phyloP scores from a whole-genome alignment of 2,329 filamentous ascomycete genomes.

The Acephala macrosclerotiorum region DNA sequence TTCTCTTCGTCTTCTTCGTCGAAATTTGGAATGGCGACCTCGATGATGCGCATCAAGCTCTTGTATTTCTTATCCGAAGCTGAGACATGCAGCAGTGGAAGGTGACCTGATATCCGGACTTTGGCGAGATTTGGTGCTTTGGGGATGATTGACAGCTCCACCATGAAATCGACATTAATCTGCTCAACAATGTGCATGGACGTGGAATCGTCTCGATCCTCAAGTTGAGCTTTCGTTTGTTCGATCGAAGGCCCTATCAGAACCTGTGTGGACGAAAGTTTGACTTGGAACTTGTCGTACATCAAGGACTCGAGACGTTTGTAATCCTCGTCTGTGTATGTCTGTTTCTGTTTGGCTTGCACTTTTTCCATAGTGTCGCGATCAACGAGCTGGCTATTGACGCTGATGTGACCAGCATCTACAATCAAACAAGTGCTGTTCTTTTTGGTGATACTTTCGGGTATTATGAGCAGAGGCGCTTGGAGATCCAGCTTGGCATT shows the following conservation, averaged over 20 bases:
- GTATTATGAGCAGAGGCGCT: constrained; percentile 94
- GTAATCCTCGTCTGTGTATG: constrained; percentile 89
- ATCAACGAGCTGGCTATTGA: constrained; percentile 93
- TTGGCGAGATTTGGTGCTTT: constrained; percentile 94
- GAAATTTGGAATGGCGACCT: constrained; percentile 91
- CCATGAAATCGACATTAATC: constrained; percentile 95
- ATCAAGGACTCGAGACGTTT: constrained; percentile 88
- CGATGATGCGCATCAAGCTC: constrained; percentile 92
- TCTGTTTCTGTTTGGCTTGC: constrained; percentile 86
- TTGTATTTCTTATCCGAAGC: constrained; percentile 98
- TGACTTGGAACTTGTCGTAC: constrained; percentile 97
- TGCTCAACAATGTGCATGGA: constrained; percentile 91
- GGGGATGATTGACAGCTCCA: constrained; percentile 97
- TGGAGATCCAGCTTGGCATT: constrained; percentile 96
- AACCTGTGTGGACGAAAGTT: constrained; percentile 92
- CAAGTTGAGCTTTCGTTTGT: constrained; percentile 84
- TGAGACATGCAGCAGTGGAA: constrained; percentile 90
- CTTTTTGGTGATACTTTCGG: constrained; percentile 85
- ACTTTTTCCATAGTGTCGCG: constrained; percentile 89
- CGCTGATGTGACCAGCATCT: constrained; percentile 94
- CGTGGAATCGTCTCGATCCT: constrained; percentile 69
- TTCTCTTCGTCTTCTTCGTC: constrained; percentile 61
- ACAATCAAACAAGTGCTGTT: constrained; percentile 89
- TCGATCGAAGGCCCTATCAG: constrained; percentile 94
- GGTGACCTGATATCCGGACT: constrained; percentile 86